Conservation (phyloP, 345 rosid genomes). For the Eucalyptus regnans region DNA sequence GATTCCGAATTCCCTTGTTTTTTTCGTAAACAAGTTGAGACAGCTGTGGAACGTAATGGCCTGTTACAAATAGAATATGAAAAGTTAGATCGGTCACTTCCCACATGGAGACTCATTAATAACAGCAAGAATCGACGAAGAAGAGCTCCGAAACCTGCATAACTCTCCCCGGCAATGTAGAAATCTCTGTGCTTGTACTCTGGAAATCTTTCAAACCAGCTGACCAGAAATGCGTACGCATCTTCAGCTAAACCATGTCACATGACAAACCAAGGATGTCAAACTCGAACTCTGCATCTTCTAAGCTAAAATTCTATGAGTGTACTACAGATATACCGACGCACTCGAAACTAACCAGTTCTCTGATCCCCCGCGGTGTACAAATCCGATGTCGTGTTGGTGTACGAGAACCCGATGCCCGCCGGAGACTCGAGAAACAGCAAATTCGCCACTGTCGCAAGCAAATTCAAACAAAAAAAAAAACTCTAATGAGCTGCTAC, state of each 20-base stretch:
- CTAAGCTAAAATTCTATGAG: not conserved
- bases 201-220: conserved; percentile 94
- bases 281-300: not conserved
- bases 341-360: conserved; percentile 41
- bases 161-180: conserved; percentile 95
- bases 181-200: conserved; percentile 90
- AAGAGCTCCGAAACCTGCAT: conserved; percentile 48
- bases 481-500: not conserved
- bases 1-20: conserved; percentile 52
- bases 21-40: conserved; percentile 65
- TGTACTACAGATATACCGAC: not conserved
- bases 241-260: conserved; percentile 63
- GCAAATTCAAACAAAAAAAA: not conserved
- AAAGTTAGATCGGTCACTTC: not conserved
- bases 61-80: conserved; percentile 13
- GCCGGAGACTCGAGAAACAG: conserved; percentile 94
- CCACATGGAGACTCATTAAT: not conserved
- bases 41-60: conserved; percentile 96
- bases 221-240: conserved; percentile 63
- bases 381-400: conserved; percentile 75
- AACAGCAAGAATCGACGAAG: not conserved
- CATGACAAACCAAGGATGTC: not conserved
- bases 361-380: conserved; percentile 75
- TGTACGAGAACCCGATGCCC: conserved; percentile 93
- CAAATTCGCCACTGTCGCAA: conserved; percentile 71